Base-by-base conservation (phyloP, 805 yeast genomes). In the Suhomyces tanzawaensis region DNA sequence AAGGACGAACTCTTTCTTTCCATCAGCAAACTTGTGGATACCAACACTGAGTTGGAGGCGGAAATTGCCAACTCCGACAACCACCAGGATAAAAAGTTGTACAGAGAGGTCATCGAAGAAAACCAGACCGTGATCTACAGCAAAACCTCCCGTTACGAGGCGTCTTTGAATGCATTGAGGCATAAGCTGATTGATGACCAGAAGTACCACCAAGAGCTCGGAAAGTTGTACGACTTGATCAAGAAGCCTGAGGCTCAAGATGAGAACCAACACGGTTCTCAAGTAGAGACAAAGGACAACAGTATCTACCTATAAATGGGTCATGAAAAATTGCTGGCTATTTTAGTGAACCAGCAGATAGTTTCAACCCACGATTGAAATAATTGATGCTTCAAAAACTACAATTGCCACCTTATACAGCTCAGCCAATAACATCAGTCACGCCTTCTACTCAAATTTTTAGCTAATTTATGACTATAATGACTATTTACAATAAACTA, bases 91-190 rank as follows among this genome's bases (percentile, higher is more conserved):
- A 24, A 12, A n/a, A 24, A 24, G n/a, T 51, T 83, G 12, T 82
- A 74, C 57, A 53, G 48, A 4, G 82, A 77, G n/a, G 70, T 81
- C 7, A 66, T 81, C 13, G 48, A 52, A 7, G 90, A 82, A 46
- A 83, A 83, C 53, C 58, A 64, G 9, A 52, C 55, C 3, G 84
- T 81, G n/a, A 60, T 81, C 16, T 24, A 24, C 13, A 24, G 27
- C 13, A 24, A 24, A 13, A 24, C 14, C 5, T 5, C 12, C 5
- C 7, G 27, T 5, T 24, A 9, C 13, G 6, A n/a, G 27, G 7
- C 27, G 5, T 5, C 6, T 12, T 24, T 24, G 27, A 13, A 24
- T 12, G 27, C 27, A 24, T 24, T 24, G 27, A 24, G n/a, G 13
- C 13, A 24, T 7, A 24, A 24, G 27, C 27, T 24, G 27, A 24